These are phyloP conservation scores for Yamadazyma philogaea DNA, from an alignment of 805 yeast species.

Conservation along the genomic window DNA sequence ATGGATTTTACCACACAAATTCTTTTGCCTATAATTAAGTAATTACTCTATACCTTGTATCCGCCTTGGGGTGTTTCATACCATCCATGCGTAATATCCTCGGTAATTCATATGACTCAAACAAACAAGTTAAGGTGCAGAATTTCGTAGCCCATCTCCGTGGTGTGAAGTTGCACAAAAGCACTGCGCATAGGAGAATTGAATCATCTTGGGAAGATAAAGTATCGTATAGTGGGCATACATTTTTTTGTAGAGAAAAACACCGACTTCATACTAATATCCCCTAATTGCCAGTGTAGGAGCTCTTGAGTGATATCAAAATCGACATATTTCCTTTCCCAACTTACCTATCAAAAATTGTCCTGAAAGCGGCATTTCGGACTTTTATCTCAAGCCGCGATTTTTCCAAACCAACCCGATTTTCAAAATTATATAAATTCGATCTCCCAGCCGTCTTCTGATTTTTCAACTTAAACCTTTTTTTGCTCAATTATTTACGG, in stretches of 20 bases:
- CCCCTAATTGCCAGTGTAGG: neutral
- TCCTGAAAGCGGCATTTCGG: slow-evolving; percentile 3
- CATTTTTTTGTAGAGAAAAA: neutral
- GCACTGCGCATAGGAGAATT: neutral
- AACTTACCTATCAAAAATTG: neutral
- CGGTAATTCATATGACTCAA: slow-evolving; percentile 8
- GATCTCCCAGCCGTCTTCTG: neutral
- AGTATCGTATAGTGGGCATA: neutral
- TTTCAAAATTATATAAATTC: slow-evolving; percentile 5
- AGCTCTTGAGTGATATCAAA: neutral
- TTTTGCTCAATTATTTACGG: neutral
- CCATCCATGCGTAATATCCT: slow-evolving; percentile 3
- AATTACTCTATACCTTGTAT: no score
- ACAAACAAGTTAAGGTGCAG: slow-evolving; percentile 1
- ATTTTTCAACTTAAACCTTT: neutral
- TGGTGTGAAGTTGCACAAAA: slow-evolving; percentile 1
- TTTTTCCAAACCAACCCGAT: slow-evolving; percentile 2
- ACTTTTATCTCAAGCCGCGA: slow-evolving; percentile 3
- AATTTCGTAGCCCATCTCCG: slow-evolving; percentile 2
- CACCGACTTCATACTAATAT: neutral
- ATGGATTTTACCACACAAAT: no score
- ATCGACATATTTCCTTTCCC: neutral
- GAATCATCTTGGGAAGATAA: slow-evolving; percentile 1
- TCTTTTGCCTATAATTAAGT: no score
- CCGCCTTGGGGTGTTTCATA: no score